phyloP scores from a whole-genome alignment of 768 basidiomycete genomes.

The Trametes sanguinea region DNA sequence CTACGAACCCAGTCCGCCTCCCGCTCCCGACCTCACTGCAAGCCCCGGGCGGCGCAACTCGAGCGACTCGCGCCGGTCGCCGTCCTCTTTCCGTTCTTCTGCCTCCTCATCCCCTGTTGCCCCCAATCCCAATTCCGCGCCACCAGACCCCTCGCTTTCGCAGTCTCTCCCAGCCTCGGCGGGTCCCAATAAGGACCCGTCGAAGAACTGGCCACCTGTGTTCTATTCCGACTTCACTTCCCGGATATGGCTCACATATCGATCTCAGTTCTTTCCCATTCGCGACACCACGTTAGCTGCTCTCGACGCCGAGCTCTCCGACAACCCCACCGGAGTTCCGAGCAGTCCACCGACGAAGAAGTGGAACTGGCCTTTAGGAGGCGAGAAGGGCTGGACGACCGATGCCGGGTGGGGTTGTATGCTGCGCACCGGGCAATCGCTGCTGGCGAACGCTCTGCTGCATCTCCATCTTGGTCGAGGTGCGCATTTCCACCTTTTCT shows the following conservation, averaged over 20 bases:
- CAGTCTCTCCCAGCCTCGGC: conserved; percentile 40
- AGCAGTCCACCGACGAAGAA: conserved; percentile 48
- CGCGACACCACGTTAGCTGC: conserved; percentile 55
- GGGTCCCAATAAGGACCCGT: conserved; percentile 41
- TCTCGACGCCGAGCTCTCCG: conserved; percentile 40
- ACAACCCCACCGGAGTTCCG: conserved; percentile 18
- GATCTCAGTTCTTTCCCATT: conserved; percentile 83
- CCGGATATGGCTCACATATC: conserved; percentile 90
- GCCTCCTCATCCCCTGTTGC: conserved; percentile 40
- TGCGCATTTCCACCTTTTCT: conserved; percentile 35
- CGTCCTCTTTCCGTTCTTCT: conserved; percentile 48
- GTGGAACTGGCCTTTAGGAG: conserved; percentile 64
- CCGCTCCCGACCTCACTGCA: conserved; percentile 33
- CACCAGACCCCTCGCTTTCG: conserved; percentile 35
- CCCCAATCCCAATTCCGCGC: conserved; percentile 34
- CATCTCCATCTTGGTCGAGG: conserved; percentile 76
- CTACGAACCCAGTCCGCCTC: conserved; percentile 50
- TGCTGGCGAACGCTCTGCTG: conserved; percentile 80
- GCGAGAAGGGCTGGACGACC: conserved; percentile 80
- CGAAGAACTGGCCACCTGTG: conserved; percentile 69
- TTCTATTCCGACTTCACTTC: conserved; percentile 92
- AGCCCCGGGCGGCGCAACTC: conserved; percentile 37
- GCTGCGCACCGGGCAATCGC: conserved; percentile 82
- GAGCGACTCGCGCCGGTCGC: conserved; percentile 44
- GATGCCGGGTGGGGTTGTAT: conserved; percentile 94